A percentile compares a stretch with the other conserved stretches of the same genome.
These are phyloP conservation scores for Aureobasidium vineae DNA, from an alignment of 2,329 filamentous ascomycete genomes.

Conservation along the genomic window DNA sequence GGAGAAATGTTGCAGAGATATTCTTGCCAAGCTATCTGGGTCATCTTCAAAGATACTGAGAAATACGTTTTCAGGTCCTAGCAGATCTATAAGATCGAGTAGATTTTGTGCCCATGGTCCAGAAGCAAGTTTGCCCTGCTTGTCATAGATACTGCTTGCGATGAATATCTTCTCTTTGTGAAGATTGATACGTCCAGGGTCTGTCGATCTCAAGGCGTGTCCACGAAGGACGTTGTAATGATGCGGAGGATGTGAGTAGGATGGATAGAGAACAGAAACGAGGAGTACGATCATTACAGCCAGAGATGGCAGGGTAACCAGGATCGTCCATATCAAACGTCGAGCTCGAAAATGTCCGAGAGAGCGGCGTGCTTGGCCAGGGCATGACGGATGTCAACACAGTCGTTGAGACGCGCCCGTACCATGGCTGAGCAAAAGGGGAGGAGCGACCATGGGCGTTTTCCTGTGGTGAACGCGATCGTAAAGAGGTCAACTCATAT, in stretches of 20 bases:
- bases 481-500: neutral
- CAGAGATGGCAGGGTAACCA: neutral
- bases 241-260: conserved; percentile 55
- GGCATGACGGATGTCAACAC: neutral
- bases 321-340: neutral
- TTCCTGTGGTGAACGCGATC: neutral
- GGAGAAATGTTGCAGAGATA: conserved; percentile 38
- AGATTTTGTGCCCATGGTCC: conserved; percentile 65
- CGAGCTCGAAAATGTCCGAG: neutral
- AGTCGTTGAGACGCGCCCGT: neutral
- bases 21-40: neutral
- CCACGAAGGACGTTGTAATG: conserved; percentile 51
- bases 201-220: conserved; percentile 34
- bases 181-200: conserved; percentile 50
- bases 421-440: neutral
- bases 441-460: neutral
- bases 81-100: conserved; percentile 60
- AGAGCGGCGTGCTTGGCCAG: neutral
- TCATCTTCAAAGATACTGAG: conserved; percentile 74
- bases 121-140: conserved; percentile 57
- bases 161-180: conserved; percentile 69
- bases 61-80: conserved; percentile 67
- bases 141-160: conserved; percentile 67
- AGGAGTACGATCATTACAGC: conserved; percentile 39
- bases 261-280: conserved; percentile 53